Evolutionary conservation across 2,329 filamentous ascomycete genomes (phyloP).

Genomic region (Rhinocladiella similis): DNA sequence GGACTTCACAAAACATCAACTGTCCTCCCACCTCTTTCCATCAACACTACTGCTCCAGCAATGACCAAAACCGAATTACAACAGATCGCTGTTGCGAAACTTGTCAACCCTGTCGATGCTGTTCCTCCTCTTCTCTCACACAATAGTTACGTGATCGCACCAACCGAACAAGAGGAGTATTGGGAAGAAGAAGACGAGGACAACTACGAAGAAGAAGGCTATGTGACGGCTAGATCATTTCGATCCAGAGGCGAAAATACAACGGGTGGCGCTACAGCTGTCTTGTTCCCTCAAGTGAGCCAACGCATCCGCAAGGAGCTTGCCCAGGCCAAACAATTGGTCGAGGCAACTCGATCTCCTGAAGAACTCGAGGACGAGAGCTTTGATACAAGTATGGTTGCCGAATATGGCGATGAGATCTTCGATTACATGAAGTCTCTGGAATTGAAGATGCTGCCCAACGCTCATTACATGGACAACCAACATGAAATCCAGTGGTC

Average conservation of each 20-base stretch:
- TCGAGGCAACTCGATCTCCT: constrained; percentile 63
- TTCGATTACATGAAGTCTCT: constrained; percentile 87
- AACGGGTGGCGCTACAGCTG: constrained; percentile 61
- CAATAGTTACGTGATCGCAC: constrained; percentile 24
- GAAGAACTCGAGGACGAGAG: constrained; percentile 85
- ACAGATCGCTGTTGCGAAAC: constrained; percentile 20
- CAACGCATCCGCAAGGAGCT: constrained; percentile 72
- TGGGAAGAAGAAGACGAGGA: constrained; percentile 73
- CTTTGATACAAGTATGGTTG: constrained; percentile 96
- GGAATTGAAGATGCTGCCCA: constrained; percentile 82
- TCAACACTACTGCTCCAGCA: constrained; percentile 1
- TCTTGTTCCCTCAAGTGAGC: constrained; percentile 73
- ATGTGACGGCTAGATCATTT: constrained; percentile 75
- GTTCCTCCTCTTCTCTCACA: constrained; percentile 22
- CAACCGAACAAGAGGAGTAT: constrained; percentile 65
- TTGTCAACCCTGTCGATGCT: constrained; percentile 15
- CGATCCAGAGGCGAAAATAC: constrained; percentile 75
- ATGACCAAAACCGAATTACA: constrained; percentile 9
- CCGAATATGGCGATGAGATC: constrained; percentile 94
- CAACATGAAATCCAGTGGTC: constrained; percentile 99
- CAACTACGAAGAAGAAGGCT: constrained; percentile 69
- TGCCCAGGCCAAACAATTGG: constrained; percentile 63
- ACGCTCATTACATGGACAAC: constrained; percentile 92
- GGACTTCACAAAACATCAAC: constrained; percentile 1
- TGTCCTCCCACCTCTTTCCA: neutral